Base-by-base conservation (phyloP, 495 filamentous ascomycete species). In the Annulohypoxylon moriforme region DNA sequence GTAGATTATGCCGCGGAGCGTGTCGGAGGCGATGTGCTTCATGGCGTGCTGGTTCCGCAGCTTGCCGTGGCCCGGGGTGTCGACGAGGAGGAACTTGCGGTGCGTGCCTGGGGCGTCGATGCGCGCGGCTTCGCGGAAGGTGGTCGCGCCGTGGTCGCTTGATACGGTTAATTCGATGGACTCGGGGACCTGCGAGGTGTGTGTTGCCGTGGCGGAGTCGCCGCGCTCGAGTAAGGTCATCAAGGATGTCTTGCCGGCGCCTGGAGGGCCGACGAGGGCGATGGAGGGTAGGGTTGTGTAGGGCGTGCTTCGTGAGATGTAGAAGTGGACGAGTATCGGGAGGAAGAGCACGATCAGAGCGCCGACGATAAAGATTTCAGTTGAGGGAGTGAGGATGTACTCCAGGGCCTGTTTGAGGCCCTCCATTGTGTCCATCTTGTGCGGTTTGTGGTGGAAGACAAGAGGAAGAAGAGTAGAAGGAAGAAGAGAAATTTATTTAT, bases 21-120 rank as follows among this genome's bases (percentile, higher is more conserved):
- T 69, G n/a, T 29, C 36, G 6, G 76, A 38, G n/a, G 92, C 94
- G 40, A 66, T 88, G n/a, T 86, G 72, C 34, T 75, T 77, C 20
- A 80, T 64, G 47, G 87, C 77, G n/a, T 85, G 78, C 78, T 87
- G 73, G 67, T 86, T 84, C 52, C 96, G 93, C 7, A 98, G 88
- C 78, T 99, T 99, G 57, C 93, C 94, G 84, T 98, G 96, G 60
- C 95, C 95, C 1, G 95, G 95, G 3, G 96, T 98, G 83, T 99
- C 95, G 75, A 89, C 80, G 25, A 98, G 81, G 53, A 92, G 85
- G 80, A 97, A 94, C 57, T 86, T 88, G 67, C 90, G 86, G 67
- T 87, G 85, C n/a, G 87, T 80, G 59, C 78, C 78, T 1, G 75
- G 75, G 1, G 78, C 74, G 50, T 80, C 78, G 20, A 70, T 58